A percentile compares a stretch with the other conserved stretches of the same genome.
Conservation (phyloP, 371 early-diverging fungal genomes). For the Lichtheimia hyalospora region DNA sequence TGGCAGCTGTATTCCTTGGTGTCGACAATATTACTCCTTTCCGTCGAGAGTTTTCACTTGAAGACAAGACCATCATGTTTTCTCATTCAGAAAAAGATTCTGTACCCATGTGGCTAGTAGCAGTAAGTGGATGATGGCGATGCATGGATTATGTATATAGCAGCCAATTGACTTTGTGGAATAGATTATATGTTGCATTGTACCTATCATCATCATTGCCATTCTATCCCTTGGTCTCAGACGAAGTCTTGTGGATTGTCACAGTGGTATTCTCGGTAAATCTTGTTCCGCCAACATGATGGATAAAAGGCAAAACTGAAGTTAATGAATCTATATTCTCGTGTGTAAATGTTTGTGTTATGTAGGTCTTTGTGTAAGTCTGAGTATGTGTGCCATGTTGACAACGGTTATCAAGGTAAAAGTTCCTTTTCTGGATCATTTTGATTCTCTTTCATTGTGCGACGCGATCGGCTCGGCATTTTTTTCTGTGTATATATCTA, state of each 20-base stretch:
- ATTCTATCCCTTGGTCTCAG: conserved; percentile 20
- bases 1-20: conserved; percentile 48
- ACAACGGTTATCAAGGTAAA: conserved; percentile 59
- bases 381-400: conserved; percentile 68
- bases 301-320: not conserved
- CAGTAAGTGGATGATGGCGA: conserved; percentile 1
- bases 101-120: conserved; percentile 5
- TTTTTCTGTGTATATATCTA: too few relatives aligned
- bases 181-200: conserved; percentile 26
- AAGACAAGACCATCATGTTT: conserved; percentile 61
- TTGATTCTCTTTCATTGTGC: not conserved
- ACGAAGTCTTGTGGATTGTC: conserved; percentile 22
- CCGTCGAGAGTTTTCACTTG: conserved; percentile 67
- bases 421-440: not conserved
- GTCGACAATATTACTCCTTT: conserved; percentile 61
- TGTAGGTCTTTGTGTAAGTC: conserved; percentile 56
- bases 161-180: too few relatives aligned
- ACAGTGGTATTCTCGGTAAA: conserved; percentile 27
- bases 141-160: not conserved
- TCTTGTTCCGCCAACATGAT: not conserved
- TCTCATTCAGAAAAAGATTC: conserved; percentile 14
- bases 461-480: too few relatives aligned
- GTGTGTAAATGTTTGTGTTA: not conserved
- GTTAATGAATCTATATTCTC: too few relatives aligned
- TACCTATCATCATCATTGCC: conserved; percentile 24